Base-by-base conservation (phyloP, 768 basidiomycete species). In the Coprinopsis sp. region DNA sequence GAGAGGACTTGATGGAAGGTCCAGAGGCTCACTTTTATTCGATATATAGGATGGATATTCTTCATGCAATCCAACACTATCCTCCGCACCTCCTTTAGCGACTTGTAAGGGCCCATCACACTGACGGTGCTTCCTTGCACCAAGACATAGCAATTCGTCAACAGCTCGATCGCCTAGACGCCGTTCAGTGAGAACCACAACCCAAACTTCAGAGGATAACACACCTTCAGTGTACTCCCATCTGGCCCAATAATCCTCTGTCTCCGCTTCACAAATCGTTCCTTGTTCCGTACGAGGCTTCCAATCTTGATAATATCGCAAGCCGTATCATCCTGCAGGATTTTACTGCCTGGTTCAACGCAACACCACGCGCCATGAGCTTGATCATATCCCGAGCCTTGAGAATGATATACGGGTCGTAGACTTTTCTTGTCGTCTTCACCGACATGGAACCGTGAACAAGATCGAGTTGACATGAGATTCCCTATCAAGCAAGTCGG, bases 261-360 rank as follows among this genome's bases (percentile, higher is more conserved):
- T 52, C 96, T 72, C 53, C 96, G 71, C 68, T 98, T 98, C 51
- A 96, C 94, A 58, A 95, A 98, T 25, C 95, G 73, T 51, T 98
- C 96, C 64, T 95, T 97, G 65, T 97, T 98, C 56, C 92, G 73
- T 14, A 98, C 89, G 43, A 95, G 63, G 56, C 78, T 94, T 13
- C 96, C 95, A 51, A 98, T 97, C 68, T 98, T 97, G 63, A 99
- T 97, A 53, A 99, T 94, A 64, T 99, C 96, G 64, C 92, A 96
- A 2, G 92, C 89, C 18, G 87, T 74, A 37, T 77, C 77, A 62
- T 99, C 96, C 49, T 96, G 85, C 45, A 99, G 68, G 34, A 97
- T 82, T 63, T 93, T 93, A 87, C 78, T 0, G 92, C 94, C 62
- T 95, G 88, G 4, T 71, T 80, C 40, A 93, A 63, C 13, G 89